Evolutionary conservation across 2,329 filamentous ascomycete genomes (phyloP).

Genomic region (Seiridium cupressi): DNA sequence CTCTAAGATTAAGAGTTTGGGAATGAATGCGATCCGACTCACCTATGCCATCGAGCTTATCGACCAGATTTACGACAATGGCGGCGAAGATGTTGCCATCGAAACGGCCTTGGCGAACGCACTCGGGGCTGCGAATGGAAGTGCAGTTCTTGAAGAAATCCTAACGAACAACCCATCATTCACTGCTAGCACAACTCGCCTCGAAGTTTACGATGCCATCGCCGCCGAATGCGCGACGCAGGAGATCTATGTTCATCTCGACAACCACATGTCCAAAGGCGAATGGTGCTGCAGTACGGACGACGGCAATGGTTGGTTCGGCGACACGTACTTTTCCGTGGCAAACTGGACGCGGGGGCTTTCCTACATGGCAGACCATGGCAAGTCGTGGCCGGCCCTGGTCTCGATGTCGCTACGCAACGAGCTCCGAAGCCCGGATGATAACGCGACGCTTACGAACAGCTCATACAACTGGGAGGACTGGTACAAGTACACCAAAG

Average conservation of each 20-base stretch:
- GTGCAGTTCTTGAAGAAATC: constrained; percentile 46
- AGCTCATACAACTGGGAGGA: constrained; percentile 53
- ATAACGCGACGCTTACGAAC: constrained; percentile 27
- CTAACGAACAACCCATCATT: constrained; percentile 57
- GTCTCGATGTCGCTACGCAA: constrained; percentile 53
- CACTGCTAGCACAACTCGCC: constrained; percentile 44
- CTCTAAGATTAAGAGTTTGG: constrained; percentile 53
- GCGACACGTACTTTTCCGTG: constrained; percentile 57
- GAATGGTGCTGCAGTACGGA: constrained; percentile 55
- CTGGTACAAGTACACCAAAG: constrained; percentile 51
- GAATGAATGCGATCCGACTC: constrained; percentile 63
- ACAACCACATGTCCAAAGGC: constrained; percentile 60
- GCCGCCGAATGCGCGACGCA: constrained; percentile 55
- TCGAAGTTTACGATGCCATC: constrained; percentile 58
- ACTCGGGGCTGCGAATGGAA: constrained; percentile 51
- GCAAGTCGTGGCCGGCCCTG: constrained; percentile 44
- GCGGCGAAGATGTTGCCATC: constrained; percentile 43
- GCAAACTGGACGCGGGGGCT: constrained; percentile 61
- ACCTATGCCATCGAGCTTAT: constrained; percentile 65
- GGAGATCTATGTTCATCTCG: constrained; percentile 56
- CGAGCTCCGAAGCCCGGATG: constrained; percentile 46
- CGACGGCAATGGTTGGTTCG: constrained; percentile 61
- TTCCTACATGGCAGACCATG: constrained; percentile 58
- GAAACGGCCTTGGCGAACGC: constrained; percentile 40
- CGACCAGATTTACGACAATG: constrained; percentile 53